These are phyloP conservation scores for Nicotiana rustica DNA, from an alignment of 305 asterid species.

Conservation along the genomic window DNA sequence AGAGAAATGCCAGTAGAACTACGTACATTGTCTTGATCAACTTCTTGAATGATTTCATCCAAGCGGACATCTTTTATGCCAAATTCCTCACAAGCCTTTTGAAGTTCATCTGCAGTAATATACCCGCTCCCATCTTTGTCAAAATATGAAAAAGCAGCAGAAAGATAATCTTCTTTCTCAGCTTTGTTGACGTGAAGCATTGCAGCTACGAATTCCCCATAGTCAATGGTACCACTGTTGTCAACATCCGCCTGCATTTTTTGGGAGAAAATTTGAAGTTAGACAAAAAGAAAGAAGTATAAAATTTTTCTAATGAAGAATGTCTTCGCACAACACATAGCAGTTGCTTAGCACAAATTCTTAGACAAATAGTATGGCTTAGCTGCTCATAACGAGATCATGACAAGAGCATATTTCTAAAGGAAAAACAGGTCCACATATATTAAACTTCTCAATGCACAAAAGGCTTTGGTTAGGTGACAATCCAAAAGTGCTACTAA, in stretches of 20 bases:
- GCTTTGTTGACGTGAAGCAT: conserved; percentile 78
- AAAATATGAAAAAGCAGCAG: conserved; percentile 61
- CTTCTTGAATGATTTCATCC: conserved; percentile 75
- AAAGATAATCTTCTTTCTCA: conserved; percentile 53
- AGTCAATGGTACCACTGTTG: conserved; percentile 80
- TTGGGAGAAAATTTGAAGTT: neutral
- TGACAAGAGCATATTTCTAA: neutral
- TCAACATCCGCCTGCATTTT: conserved; percentile 71
- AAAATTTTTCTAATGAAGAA: conserved; percentile 3
- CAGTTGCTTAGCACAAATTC: neutral
- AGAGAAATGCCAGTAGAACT: conserved; percentile 29
- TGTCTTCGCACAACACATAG: neutral
- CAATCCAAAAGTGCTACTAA: neutral
- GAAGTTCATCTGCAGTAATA: conserved; percentile 68
- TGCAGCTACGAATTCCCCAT: conserved; percentile 87
- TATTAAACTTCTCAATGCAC: conserved; percentile 3
- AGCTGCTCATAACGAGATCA: neutral
- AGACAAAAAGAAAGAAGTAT: neutral
- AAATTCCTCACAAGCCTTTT: conserved; percentile 62
- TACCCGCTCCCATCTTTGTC: conserved; percentile 75
- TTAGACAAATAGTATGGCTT: neutral
- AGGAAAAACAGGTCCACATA: neutral
- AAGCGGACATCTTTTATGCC: conserved; percentile 60
- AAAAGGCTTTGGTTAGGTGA: neutral
- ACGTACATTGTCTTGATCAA: conserved; percentile 77